A percentile compares a stretch with the other conserved stretches of the same genome.
Conservation (phyloP, 2,329 filamentous ascomycete species). For the Chaetomiaceae sp. region DNA sequence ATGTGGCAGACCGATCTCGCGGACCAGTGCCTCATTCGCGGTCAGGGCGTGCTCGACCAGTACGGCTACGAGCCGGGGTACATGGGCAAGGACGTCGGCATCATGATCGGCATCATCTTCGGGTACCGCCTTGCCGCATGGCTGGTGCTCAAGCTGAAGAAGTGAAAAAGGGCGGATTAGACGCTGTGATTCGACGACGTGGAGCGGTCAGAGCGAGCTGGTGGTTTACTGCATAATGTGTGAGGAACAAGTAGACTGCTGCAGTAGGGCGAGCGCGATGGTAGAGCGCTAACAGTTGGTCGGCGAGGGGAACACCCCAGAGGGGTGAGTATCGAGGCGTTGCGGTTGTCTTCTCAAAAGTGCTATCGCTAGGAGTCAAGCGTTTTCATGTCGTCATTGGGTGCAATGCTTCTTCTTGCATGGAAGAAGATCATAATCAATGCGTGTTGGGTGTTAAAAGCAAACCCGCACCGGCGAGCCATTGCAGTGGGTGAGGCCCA, state of each 20-base stretch:
- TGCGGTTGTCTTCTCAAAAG: too few species aligned
- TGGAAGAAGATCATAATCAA: not conserved
- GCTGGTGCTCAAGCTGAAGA: conserved; percentile 46
- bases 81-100: conserved; percentile 66
- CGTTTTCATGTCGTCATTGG: not conserved
- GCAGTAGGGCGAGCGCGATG: too few species aligned
- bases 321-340: too few species aligned
- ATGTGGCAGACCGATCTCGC: conserved; percentile 62
- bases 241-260: too few species aligned
- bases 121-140: conserved; percentile 67
- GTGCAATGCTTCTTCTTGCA: not conserved
- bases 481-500: too few species aligned
- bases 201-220: not conserved
- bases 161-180: conserved; percentile 8
- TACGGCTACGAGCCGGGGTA: conserved; percentile 63
- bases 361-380: too few species aligned
- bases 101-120: conserved; percentile 67
- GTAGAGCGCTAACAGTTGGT: too few species aligned
- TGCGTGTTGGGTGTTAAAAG: too few species aligned
- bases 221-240: too few species aligned
- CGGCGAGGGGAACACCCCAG: too few species aligned
- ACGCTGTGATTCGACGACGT: not conserved
- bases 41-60: conserved; percentile 59
- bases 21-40: conserved; percentile 61
- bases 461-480: too few species aligned